phyloP scores from a whole-genome alignment of 2,329 filamentous ascomycete species.

The Ophiostoma tasmaniense region DNA sequence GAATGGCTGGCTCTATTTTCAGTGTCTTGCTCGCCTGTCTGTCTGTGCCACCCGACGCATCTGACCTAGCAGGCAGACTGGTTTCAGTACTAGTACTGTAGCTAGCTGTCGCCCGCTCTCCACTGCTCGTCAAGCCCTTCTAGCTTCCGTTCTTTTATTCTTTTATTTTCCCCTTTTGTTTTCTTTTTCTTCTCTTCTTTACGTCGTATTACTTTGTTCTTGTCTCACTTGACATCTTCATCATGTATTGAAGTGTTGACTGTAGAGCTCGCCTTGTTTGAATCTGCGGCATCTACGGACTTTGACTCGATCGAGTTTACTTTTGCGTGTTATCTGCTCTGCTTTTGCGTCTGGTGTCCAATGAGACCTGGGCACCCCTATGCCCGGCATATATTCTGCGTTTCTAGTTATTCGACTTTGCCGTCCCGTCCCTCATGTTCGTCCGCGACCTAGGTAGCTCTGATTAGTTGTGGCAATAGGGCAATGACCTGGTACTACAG shows the following conservation, averaged over 20 bases:
- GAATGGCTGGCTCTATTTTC: not conserved
- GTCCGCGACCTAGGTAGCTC: not conserved
- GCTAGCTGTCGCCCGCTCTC: not conserved
- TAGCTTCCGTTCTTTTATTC: not conserved
- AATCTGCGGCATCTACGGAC: not conserved
- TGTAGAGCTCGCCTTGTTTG: not conserved
- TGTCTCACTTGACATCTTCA: not conserved
- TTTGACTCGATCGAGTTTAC: not conserved
- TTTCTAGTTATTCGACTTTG: not conserved
- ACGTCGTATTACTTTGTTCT: not conserved
- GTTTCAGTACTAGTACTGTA: not conserved
- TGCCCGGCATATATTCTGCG: not conserved
- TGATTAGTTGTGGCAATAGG: not conserved
- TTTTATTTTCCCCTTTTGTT: not conserved
- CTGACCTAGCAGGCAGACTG: not conserved
- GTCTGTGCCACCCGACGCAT: not conserved
- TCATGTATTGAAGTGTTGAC: not conserved
- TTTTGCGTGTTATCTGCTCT: not conserved
- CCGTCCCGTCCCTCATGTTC: conserved; percentile 2
- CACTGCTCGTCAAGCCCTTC: not conserved
- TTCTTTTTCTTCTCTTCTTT: not conserved
- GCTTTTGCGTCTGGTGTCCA: not conserved
- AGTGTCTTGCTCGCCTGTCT: not conserved
- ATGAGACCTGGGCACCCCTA: not conserved
- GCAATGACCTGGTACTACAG: not conserved